These are phyloP conservation scores for Telopea speciosissima DNA, from an alignment of 177 flowering plant genomes.

Conservation along the genomic window DNA sequence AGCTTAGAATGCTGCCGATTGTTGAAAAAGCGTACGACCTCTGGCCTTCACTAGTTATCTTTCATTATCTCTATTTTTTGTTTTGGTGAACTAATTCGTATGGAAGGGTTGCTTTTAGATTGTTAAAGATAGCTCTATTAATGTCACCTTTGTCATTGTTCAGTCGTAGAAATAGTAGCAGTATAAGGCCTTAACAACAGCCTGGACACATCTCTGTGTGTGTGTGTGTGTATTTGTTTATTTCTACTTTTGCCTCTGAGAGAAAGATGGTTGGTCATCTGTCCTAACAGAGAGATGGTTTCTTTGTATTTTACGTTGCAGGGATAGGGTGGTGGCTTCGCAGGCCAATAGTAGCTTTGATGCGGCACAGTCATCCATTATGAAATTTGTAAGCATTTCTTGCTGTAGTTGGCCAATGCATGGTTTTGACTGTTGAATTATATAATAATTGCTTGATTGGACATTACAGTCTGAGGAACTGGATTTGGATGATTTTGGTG, in stretches of 20 bases:
- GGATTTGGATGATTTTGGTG: conserved; percentile 96
- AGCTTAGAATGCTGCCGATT: conserved; percentile 87
- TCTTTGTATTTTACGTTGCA: too few species aligned
- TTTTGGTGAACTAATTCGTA: background rate
- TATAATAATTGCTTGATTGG: background rate
- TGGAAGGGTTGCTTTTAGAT: background rate
- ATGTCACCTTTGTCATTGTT: too few species aligned
- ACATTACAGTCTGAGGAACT: conserved; percentile 48
- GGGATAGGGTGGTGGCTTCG: conserved; percentile 29
- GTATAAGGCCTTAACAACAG: too few species aligned
- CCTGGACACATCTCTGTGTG: too few species aligned
- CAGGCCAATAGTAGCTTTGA: conserved; percentile 35
- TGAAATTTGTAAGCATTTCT: conserved; percentile 51
- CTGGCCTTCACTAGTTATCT: too few species aligned
- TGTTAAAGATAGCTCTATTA: too few species aligned
- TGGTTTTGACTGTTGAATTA: background rate
- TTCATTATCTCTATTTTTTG: background rate
- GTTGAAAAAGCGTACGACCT: conserved; percentile 71
- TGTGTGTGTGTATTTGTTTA: too few species aligned
- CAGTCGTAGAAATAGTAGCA: too few species aligned
- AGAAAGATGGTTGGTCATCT: too few species aligned
- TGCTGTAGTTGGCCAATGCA: background rate
- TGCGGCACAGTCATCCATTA: conserved; percentile 39
- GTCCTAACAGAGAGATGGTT: too few species aligned
- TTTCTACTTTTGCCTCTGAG: too few species aligned